Base-by-base conservation (phyloP, 345 rosid species). In the Aurinia saxatilis region DNA sequence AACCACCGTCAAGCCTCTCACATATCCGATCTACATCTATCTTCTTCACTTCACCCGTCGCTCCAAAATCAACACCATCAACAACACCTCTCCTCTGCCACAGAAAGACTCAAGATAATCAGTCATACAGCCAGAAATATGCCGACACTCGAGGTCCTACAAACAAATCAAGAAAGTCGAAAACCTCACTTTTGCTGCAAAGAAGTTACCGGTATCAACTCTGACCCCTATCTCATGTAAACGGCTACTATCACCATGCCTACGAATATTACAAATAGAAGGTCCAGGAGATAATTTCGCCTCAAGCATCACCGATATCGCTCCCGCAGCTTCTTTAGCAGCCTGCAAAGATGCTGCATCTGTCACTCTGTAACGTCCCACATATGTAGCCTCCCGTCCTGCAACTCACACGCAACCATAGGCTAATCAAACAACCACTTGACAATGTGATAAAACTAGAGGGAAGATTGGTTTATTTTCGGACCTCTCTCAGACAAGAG, bases 241-340 rank as follows among this genome's bases (percentile, higher is more conserved):
- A 15, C 91, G 90, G 61, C 91, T 89, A 74, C 77, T 80, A 39
- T 89, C 97, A 41, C 97, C 98, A 55, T 92, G 98, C 35, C 98
- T 81, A 37, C 88, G 95, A n/a, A 93, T 75, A 73, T 81, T 85
- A 15, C 81, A 84, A 73, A 81, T 87, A 17, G 97, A 82, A 66
- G 97, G 97, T 36, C 97, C 96, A 47, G 99, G 99, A 55, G 97
- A 93, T 56, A 93, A 83, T 57, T 93, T 93, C 4, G 97, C 96
- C 71, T 93, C 99, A 42, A 93, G 82, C 90, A 87, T 80, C 69
- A 85, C 68, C 3, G 90, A 87, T 66, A 86, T 90, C 45, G 87
- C 88, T 25, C 99, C 97, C 6, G 97, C 88, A 12, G 99, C 97
- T 81, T 93, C 97, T 81, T 79, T 85, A 4, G 97, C 91, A 30